Evolutionary conservation across 345 rosid species (phyloP).

Genomic region (Angophora floribunda): DNA sequence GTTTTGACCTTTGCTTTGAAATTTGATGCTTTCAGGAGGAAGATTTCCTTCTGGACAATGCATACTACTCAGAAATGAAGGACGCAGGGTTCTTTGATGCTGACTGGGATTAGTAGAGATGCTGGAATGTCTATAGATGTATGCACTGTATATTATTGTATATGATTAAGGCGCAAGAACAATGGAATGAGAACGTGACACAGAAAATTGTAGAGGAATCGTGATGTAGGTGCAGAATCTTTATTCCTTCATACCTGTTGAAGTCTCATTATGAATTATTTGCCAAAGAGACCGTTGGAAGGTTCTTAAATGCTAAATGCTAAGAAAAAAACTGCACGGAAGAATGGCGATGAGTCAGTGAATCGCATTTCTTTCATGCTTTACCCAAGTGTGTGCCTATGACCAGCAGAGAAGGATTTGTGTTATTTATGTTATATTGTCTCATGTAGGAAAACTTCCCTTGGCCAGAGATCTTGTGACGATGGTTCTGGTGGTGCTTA

Average conservation of each 20-base stretch:
- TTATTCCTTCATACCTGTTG: neutral
- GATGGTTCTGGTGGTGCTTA: neutral
- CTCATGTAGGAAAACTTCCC: neutral
- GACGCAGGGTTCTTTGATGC: slow-evolving; percentile 91
- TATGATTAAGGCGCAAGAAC: neutral
- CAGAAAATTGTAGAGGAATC: neutral
- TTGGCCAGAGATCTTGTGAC: neutral
- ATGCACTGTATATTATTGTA: neutral
- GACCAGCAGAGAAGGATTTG: neutral
- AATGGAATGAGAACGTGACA: neutral
- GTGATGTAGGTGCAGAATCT: neutral
- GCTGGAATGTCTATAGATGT: neutral
- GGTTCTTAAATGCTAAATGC: neutral
- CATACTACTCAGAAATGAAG: slow-evolving; percentile 91
- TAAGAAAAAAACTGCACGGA: neutral
- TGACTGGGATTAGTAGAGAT: slow-evolving; percentile 58
- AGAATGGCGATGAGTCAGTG: neutral
- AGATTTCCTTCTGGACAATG: slow-evolving; percentile 73
- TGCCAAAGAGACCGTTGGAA: neutral
- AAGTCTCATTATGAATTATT: neutral
- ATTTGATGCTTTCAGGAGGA: slow-evolving; percentile 50
- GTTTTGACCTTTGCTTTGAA: neutral
- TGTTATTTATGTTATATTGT: neutral
- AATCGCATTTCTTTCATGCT: neutral
- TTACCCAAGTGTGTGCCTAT: neutral